These are phyloP conservation scores for Cyberlindnera euphorbiae DNA, from an alignment of 805 yeast genomes.

Conservation along the genomic window DNA sequence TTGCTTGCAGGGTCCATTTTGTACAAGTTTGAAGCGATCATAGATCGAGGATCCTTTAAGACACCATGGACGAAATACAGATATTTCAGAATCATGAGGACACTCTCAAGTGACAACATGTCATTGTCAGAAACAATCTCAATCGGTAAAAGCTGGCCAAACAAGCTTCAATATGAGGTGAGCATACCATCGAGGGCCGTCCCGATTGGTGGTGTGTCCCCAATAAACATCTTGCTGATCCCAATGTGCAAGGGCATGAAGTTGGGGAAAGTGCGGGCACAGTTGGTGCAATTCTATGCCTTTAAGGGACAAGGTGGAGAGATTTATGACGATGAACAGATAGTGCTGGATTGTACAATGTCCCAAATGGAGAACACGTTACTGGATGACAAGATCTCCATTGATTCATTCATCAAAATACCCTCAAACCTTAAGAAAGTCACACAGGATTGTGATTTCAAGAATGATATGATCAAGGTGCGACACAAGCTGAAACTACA, in stretches of 20 bases:
- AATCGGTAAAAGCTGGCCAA: constrained; percentile 88
- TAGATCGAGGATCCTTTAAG: constrained; percentile 61
- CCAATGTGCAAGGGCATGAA: constrained; percentile 77
- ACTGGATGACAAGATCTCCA: constrained; percentile 54
- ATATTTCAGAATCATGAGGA: constrained; percentile 74
- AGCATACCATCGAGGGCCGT: constrained; percentile 82
- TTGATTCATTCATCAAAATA: constrained; percentile 51
- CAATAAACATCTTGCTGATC: constrained; percentile 62
- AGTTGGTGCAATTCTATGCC: constrained; percentile 60
- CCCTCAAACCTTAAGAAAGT: constrained; percentile 69
- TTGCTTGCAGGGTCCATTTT: constrained; percentile 70
- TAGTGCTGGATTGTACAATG: constrained; percentile 46
- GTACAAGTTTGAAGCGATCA: constrained; percentile 68
- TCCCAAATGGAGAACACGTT: constrained; percentile 39
- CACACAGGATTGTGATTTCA: constrained; percentile 79
- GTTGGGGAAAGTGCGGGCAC: constrained; percentile 62
- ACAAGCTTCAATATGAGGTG: constrained; percentile 80
- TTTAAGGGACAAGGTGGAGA: constrained; percentile 53
- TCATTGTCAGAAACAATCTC: constrained; percentile 76
- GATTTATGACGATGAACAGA: constrained; percentile 55
- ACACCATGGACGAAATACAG: constrained; percentile 41
- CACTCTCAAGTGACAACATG: constrained; percentile 74
- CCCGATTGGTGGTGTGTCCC: constrained; percentile 75
- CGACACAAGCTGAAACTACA: constrained; percentile 77
- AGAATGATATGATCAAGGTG: constrained; percentile 58